A percentile compares a stretch with the other conserved stretches of the same genome.
These are phyloP conservation scores for Magnaporthiopsis incrustans DNA, from an alignment of 2,329 filamentous ascomycete genomes.

Conservation along the genomic window DNA sequence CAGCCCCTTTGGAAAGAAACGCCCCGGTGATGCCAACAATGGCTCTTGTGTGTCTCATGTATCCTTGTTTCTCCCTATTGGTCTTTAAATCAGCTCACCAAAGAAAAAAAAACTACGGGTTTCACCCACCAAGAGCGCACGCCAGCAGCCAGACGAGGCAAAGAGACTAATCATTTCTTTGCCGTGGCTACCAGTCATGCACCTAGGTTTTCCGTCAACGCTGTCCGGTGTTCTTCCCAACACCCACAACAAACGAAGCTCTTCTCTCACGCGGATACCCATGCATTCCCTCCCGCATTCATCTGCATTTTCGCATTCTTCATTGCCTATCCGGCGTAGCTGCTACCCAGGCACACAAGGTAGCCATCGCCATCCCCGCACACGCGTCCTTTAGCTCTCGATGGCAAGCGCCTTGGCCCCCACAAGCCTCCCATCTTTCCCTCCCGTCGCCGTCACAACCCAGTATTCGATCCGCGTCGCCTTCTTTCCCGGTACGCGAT, in stretches of 20 bases:
- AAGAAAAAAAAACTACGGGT: too few species aligned
- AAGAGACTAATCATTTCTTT: neutral
- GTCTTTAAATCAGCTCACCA: too few species aligned
- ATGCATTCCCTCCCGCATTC: neutral
- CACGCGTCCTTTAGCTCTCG: conserved; percentile 46
- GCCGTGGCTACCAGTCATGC: neutral
- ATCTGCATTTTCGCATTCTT: neutral
- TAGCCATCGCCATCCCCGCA: too few species aligned
- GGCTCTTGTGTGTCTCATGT: neutral
- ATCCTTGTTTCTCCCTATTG: too few species aligned
- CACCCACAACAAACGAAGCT: neutral
- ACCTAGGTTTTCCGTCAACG: neutral
- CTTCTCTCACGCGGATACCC: too few species aligned
- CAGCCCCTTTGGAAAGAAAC: too few species aligned
- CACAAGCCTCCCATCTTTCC: conserved; percentile 53
- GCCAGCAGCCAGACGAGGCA: too few species aligned
- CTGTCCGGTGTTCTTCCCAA: neutral
- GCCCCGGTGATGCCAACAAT: too few species aligned
- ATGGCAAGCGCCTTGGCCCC: conserved; percentile 72
- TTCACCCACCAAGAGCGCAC: too few species aligned
- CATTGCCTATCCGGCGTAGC: too few species aligned
- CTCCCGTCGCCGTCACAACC: conserved; percentile 57
- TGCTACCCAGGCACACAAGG: too few species aligned
- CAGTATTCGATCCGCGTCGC: conserved; percentile 69
- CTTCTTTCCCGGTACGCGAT: conserved; percentile 53